phyloP scores from a whole-genome alignment of 2,329 filamentous ascomycete species.

The Colletotrichum musicola region DNA sequence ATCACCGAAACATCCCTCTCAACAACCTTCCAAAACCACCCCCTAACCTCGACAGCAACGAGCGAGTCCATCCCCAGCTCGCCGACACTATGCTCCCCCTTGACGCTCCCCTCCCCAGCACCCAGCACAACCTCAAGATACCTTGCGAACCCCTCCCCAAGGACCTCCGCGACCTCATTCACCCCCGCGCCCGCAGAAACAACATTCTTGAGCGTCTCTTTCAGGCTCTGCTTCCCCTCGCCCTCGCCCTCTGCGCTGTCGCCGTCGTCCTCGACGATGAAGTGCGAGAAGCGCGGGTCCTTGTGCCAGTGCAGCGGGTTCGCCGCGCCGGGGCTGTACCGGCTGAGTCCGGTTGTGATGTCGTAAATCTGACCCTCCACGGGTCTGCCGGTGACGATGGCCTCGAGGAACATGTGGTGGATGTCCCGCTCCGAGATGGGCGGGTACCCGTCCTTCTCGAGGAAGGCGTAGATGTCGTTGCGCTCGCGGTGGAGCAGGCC shows the following conservation, averaged over 20 bases:
- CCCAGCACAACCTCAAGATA: conserved; percentile 42
- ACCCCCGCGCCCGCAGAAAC: conserved; percentile 19
- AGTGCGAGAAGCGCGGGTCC: conserved; percentile 59
- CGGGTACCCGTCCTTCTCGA: conserved; percentile 39
- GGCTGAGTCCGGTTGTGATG: conserved; percentile 46
- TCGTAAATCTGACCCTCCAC: conserved; percentile 43
- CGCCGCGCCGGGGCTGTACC: conserved; percentile 48
- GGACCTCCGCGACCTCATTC: conserved; percentile 43
- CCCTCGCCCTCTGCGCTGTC: conserved; percentile 18
- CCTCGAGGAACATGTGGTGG: conserved; percentile 48
- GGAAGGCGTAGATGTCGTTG: conserved; percentile 42
- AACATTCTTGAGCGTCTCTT: conserved; percentile 46
- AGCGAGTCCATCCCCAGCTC: conserved; percentile 49
- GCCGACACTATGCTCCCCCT: conserved; percentile 47
- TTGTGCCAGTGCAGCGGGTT: conserved; percentile 56
- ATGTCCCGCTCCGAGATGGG: conserved; percentile 47
- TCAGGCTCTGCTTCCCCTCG: conserved; percentile 41
- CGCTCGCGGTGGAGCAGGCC: conserved; percentile 53
- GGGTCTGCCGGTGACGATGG: conserved; percentile 42
- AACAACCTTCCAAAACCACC: conserved; percentile 62
- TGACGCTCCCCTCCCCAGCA: conserved; percentile 43
- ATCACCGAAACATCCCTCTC: conserved; percentile 59
- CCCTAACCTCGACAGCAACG: conserved; percentile 52
- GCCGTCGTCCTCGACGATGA: conserved; percentile 41
- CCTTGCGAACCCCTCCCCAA: conserved; percentile 45